Percentiles rank a stretch among this genome's conserved stretches.
Conservation (phyloP, 2,329 filamentous ascomycete species). For the Paraphoma sp. region DNA sequence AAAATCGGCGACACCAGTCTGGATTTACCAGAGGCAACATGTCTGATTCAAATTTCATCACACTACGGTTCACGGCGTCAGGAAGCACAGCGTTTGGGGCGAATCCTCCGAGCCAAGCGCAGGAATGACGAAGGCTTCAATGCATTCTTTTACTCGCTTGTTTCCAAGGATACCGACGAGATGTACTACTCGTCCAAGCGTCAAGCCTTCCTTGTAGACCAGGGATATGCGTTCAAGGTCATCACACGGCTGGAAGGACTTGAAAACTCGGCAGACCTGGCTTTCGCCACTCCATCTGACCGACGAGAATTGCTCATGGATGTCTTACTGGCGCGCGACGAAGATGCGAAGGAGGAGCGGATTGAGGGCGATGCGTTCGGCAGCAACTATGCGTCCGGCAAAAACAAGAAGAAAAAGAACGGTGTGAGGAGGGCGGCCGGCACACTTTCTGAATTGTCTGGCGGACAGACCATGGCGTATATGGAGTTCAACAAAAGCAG, state of each 20-base stretch:
- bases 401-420: conserved; percentile 60
- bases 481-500: conserved; percentile 56
- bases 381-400: conserved; percentile 48
- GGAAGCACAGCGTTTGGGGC: conserved; percentile 90
- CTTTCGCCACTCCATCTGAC: conserved; percentile 79
- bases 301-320: conserved; percentile 86
- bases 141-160: conserved; percentile 97
- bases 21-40: conserved; percentile 94
- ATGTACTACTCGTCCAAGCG: conserved; percentile 98
- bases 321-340: conserved; percentile 86
- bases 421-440: conserved; percentile 81
- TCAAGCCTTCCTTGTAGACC: conserved; percentile 95
- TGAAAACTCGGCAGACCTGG: conserved; percentile 79
- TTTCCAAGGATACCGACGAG: conserved; percentile 96
- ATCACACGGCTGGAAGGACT: conserved; percentile 95
- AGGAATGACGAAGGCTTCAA: conserved; percentile 98
- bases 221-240: conserved; percentile 98
- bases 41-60: conserved; percentile 94
- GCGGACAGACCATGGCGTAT: conserved; percentile 96
- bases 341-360: conserved; percentile 71
- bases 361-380: conserved; percentile 73
- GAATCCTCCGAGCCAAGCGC: conserved; percentile 92
- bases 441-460: conserved; percentile 82
- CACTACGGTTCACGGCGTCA: conserved; percentile 97
- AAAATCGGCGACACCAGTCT: conserved; percentile 99